phyloP scores from a whole-genome alignment of 257 asterid genomes.

The Lycium ferocissimum region DNA sequence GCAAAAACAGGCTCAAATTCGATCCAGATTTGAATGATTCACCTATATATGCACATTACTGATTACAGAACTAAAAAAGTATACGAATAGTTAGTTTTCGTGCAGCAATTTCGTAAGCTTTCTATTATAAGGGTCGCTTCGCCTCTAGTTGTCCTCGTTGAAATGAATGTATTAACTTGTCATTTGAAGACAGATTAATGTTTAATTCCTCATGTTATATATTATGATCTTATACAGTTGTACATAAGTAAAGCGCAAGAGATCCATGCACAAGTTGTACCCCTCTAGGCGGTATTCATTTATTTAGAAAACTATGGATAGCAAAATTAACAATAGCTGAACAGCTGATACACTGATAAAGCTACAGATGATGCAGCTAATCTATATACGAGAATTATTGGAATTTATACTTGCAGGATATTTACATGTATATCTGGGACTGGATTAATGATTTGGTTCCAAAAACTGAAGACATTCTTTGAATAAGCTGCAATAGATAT shows the following conservation, averaged over 20 bases:
- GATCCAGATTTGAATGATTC: not conserved
- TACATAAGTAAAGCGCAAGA: not conserved
- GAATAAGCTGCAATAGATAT: not conserved
- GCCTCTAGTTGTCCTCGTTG: not conserved
- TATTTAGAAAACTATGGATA: slow-evolving; percentile 7
- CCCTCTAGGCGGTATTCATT: not conserved
- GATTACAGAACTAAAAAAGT: not conserved
- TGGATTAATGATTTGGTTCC: slow-evolving; percentile 7
- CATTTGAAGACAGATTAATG: not conserved
- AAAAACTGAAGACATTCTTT: not conserved
- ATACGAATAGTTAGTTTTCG: not conserved
- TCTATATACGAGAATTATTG: slow-evolving; percentile 14
- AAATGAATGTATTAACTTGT: not conserved
- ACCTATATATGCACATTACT: not conserved
- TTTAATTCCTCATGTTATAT: not conserved
- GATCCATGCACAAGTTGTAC: not conserved
- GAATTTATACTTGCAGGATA: slow-evolving; percentile 16
- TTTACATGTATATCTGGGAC: slow-evolving; percentile 16
- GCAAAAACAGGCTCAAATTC: too few species aligned
- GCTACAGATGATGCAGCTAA: not conserved
- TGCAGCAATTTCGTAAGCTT: not conserved
- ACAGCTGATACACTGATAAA: not conserved
- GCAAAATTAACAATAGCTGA: not conserved
- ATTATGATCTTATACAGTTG: not conserved
- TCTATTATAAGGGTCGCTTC: not conserved